Evolutionary conservation across 495 filamentous ascomycete genomes (phyloP), one percentile per base, ranked within the genome.

Genomic region (Annulohypoxylon moriforme): DNA sequence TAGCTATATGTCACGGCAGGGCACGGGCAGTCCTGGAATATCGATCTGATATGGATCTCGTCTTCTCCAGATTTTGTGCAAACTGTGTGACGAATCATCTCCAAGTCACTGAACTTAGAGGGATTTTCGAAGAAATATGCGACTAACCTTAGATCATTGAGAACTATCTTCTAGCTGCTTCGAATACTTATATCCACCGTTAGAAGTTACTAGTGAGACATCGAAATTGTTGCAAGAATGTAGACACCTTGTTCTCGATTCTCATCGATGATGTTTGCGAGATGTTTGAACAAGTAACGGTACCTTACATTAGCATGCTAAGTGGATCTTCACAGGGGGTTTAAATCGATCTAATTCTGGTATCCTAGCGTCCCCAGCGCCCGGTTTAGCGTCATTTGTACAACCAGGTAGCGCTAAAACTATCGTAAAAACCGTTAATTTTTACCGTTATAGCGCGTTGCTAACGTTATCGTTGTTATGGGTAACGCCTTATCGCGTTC

Each of bases 401-500:
- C 8, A 6, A 7, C 13, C 33, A 10, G 6, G 8, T 24, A 22
- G n/a, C 18, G 1, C 22, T 29, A 24, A 34, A 3, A 1, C 36
- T 40, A 58, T 27, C 36, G 20, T 27, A 25, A 24, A 40, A 38
- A 14, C 55, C 33, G 33, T 20, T 18, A 55, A 55, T 20, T 25
- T 20, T 36, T 44, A 59, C 27, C 34, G 14, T 60, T 34, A 20
- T 68, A 59, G 58, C 44, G 58, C 40, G 59, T 68, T 63, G 18
- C 49, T 31, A 22, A 25, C 8, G 10, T 58, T 40, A 58, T 40
- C 55, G 1, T 24, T 40, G 20, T 40, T 40, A 40, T 58, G 33
- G 20, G 20, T 58, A 58, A 38, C 47, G 24, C 27, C 49, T 71
- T 71, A 66, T 66, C 62, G 62, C 68, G 67, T 64, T n/a, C 16